Percentiles rank a stretch among this genome's conserved stretches.
These are phyloP conservation scores for Ensete glaucum DNA, from an alignment of 176 grass and related monocot genomes.

Conservation along the genomic window DNA sequence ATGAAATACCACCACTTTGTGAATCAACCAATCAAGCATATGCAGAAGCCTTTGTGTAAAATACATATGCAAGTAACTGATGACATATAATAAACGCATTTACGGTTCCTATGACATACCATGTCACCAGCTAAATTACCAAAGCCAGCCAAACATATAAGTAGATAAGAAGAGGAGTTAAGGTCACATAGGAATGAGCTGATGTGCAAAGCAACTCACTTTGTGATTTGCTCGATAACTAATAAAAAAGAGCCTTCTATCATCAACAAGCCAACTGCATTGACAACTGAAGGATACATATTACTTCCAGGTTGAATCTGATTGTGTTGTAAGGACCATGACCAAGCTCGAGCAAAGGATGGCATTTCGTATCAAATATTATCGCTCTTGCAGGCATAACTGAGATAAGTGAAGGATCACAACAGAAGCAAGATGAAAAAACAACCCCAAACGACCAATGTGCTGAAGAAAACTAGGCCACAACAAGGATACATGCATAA, in stretches of 20 bases:
- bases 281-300: constrained; percentile 61
- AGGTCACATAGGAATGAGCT: constrained; percentile 19
- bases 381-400: constrained; percentile 88
- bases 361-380: constrained; percentile 86
- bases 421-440: neutral
- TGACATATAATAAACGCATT: neutral
- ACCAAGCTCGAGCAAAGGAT: constrained; percentile 80
- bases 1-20: no score
- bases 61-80: no score
- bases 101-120: constrained; percentile 31
- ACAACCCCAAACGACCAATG: neutral
- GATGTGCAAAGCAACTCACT: neutral
- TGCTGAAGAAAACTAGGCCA: constrained; percentile 17
- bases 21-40: no score
- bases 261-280: constrained; percentile 7
- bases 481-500: constrained; percentile 74
- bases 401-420: constrained; percentile 39
- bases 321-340: constrained; percentile 92
- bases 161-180: constrained; percentile 44
- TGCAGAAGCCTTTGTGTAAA: no score
- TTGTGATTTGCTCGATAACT: neutral
- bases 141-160: constrained; percentile 87
- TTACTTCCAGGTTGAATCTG: constrained; percentile 92
- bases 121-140: constrained; percentile 97
- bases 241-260: neutral